Evolutionary conservation across 495 filamentous ascomycete species (phyloP), one percentile per base, ranked within the genome.

Genomic region (Penicillium malachiteum): DNA sequence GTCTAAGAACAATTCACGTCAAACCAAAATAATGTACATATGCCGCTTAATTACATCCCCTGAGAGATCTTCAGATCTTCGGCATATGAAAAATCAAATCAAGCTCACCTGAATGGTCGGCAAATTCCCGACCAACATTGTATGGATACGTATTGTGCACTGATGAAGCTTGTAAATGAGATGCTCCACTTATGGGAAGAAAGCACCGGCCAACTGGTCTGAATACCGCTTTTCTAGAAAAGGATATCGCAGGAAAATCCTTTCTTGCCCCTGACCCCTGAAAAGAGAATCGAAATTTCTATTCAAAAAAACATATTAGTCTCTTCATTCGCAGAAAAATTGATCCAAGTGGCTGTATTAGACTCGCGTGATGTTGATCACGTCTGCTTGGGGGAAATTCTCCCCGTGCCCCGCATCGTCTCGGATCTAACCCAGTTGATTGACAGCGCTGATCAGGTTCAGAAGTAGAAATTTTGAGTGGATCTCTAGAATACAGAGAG

Each of bases 371-470:
- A 34, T 10, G 35, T 13, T 26, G 55, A 58, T 58, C 50, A 21
- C 11, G 13, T n/a, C 50, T 17, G 3, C 7, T 42, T 51, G 16
- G 37, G 47, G 46, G 43, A 58, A 50, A 32, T 35, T 37, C 6
- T 38, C n/a, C 10, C 48, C 21, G 41, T 31, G 39, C 33, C n/a
- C 30, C 33, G 7, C 34, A 30, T 39, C 14, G 33, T 32, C 43
- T 16, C 34, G 43, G 43, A 30, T 46, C 43, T 26, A 42, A 13
- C 17, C 34, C 30, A 31, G 44, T 26, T 38, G 26, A 40, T 46
- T 59, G 51, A 51, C 56, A 59, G 46, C 42, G 56, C 39, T 13
- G 56, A 59, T 59, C 56, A 44, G 32, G 37, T 30, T 45, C 31
- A 11, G 7, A 30, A 8, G 35, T 21, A 9, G 8, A 26, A 26